Conservation (phyloP, 1,284 basidiomycete species). For the Boletellus dicymbophilus region DNA sequence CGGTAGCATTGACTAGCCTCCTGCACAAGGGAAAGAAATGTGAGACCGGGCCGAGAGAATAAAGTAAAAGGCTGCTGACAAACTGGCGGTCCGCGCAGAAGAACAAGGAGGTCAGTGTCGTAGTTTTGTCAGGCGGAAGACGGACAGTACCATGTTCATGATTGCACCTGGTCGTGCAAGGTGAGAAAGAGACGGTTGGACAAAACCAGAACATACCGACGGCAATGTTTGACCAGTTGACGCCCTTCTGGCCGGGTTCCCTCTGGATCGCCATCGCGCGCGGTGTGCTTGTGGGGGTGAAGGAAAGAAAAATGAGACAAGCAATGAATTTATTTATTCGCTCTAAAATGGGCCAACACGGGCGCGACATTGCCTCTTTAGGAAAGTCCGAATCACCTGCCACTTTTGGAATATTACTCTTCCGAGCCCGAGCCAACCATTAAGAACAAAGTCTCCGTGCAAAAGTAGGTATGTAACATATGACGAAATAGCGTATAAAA, state of each 20-base stretch:
- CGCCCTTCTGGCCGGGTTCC: slow-evolving; percentile 90
- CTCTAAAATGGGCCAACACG: slow-evolving; percentile 16
- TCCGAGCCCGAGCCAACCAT: slow-evolving; percentile 19
- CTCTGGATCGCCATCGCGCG: slow-evolving; percentile 71
- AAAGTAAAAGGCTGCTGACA: slow-evolving; percentile 21
- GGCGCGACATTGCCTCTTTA: slow-evolving; percentile 3
- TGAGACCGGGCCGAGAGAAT: slow-evolving; percentile 16
- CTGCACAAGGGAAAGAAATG: slow-evolving; percentile 33
- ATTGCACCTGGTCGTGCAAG: slow-evolving; percentile 69
- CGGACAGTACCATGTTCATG: slow-evolving; percentile 85
- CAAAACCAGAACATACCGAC: slow-evolving; percentile 68
- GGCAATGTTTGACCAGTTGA: slow-evolving; percentile 99
- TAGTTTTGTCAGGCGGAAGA: not conserved
- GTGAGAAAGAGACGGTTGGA: not conserved
- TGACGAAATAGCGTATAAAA: slow-evolving; percentile 30
- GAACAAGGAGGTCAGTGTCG: slow-evolving; percentile 3
- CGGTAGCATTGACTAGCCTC: slow-evolving; percentile 42
- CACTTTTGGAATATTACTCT: slow-evolving; percentile 12
- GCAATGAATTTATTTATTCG: slow-evolving; percentile 17
- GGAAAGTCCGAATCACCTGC: slow-evolving; percentile 3
- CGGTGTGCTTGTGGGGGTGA: slow-evolving; percentile 18
- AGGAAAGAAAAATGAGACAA: slow-evolving; percentile 15
- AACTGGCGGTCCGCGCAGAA: slow-evolving; percentile 18
- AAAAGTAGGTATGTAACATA: slow-evolving; percentile 27
- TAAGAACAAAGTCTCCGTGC: slow-evolving; percentile 11